phyloP scores from a whole-genome alignment of 352 stramenopile species.

The Pythium pyrilobum region DNA sequence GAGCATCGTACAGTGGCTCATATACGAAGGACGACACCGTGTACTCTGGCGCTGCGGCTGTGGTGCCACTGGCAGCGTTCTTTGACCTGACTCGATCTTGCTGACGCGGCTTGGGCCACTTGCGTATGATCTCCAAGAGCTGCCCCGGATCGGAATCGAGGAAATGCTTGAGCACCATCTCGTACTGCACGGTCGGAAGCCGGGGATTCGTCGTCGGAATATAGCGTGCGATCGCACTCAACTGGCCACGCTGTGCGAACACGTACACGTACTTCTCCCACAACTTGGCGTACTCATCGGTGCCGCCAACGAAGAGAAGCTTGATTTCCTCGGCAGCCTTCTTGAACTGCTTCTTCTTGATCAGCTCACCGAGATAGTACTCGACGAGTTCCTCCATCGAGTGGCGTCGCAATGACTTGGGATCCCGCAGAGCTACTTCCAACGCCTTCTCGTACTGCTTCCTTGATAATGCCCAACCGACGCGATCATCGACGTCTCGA shows the following conservation, averaged over 20 bases:
- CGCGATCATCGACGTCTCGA: slow-evolving; percentile 72
- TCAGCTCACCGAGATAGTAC: slow-evolving; percentile 65
- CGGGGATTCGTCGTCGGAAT: slow-evolving; percentile 72
- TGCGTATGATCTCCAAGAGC: slow-evolving; percentile 71
- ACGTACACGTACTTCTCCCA: slow-evolving; percentile 89
- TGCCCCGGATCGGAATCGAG: slow-evolving; percentile 73
- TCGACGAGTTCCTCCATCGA: slow-evolving; percentile 65
- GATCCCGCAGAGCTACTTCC: slow-evolving; percentile 56
- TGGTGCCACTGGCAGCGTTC: slow-evolving; percentile 5
- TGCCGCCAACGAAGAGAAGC: slow-evolving; percentile 38
- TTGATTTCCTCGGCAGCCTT: slow-evolving; percentile 69
- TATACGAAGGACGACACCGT: slow-evolving; percentile 62
- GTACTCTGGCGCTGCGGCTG: slow-evolving; percentile 50
- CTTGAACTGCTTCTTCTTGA: slow-evolving; percentile 70
- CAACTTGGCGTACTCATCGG: slow-evolving; percentile 55
- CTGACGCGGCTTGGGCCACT: slow-evolving; percentile 70
- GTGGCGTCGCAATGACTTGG: slow-evolving; percentile 44
- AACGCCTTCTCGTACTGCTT: slow-evolving; percentile 62
- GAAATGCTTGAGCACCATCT: slow-evolving; percentile 85
- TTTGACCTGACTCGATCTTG: slow-evolving; percentile 25
- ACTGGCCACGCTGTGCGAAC: slow-evolving; percentile 68
- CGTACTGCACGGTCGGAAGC: slow-evolving; percentile 65
- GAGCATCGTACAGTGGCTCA: slow-evolving; percentile 72
- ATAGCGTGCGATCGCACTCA: slow-evolving; percentile 63
- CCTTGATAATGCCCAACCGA: slow-evolving; percentile 56